Evolutionary conservation across 2,329 filamentous ascomycete genomes (phyloP).

Genomic region (Aspergillus thermomutatus): DNA sequence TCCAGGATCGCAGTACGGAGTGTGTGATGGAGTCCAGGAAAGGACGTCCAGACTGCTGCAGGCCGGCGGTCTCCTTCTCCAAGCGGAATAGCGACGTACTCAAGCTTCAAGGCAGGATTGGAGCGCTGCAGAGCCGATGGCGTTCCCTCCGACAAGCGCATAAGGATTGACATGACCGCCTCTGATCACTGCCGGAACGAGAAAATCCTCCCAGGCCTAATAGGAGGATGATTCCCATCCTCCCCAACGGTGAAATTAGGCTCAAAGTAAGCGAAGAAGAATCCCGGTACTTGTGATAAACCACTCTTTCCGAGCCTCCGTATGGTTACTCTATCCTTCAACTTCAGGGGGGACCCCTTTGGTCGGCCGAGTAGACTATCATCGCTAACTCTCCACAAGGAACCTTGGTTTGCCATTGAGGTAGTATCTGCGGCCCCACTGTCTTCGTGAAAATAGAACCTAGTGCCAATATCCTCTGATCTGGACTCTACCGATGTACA

Average conservation of each 20-base stretch:
- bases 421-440: neutral
- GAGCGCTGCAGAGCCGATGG: constrained; percentile 3
- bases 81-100: constrained; percentile 4
- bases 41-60: neutral
- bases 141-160: constrained; percentile 12
- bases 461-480: neutral
- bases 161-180: constrained; percentile 12
- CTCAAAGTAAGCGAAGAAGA: constrained; percentile 7
- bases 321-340: neutral
- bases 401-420: neutral
- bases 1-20: neutral
- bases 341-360: neutral
- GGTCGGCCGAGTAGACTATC: neutral
- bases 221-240: constrained; percentile 8
- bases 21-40: neutral
- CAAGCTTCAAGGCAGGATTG: constrained; percentile 6
- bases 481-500: neutral
- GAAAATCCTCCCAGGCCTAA: constrained; percentile 16
- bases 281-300: constrained; percentile 5
- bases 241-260: constrained; percentile 12
- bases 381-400: neutral
- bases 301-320: neutral
- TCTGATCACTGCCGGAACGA: constrained; percentile 23
- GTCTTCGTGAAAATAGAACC: neutral
- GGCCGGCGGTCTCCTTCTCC: constrained; percentile 3